Evolutionary conservation across 192 early-diverging fungal species (phyloP).

Genomic region (Linnemannia exigua): DNA sequence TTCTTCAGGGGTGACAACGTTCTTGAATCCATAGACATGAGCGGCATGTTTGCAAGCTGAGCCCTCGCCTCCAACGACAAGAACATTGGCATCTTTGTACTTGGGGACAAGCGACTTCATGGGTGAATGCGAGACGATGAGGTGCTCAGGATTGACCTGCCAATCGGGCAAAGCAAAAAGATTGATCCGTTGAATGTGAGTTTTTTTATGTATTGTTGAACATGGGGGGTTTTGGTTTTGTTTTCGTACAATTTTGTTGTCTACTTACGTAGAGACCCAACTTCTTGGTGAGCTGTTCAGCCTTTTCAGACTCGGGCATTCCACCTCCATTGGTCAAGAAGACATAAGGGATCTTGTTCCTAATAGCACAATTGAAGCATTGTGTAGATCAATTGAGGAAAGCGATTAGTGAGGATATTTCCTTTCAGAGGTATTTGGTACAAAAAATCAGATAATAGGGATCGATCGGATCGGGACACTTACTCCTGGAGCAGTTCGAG

Average conservation of each 20-base stretch:
- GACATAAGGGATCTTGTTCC: slow-evolving; percentile 78
- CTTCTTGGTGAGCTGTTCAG: slow-evolving; percentile 71
- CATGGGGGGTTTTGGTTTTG: too few relatives aligned
- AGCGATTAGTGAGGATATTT: neutral
- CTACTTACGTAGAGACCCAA: slow-evolving; percentile 64
- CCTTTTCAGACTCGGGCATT: slow-evolving; percentile 79
- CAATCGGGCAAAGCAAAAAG: neutral
- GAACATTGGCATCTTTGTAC: slow-evolving; percentile 74
- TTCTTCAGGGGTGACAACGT: slow-evolving; percentile 71
- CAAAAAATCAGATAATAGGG: neutral
- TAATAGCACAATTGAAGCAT: neutral
- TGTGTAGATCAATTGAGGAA: neutral
- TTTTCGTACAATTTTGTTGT: neutral
- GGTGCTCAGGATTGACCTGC: slow-evolving; percentile 70
- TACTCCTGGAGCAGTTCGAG: slow-evolving; percentile 76
- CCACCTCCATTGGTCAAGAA: slow-evolving; percentile 94
- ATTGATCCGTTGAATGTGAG: too few relatives aligned
- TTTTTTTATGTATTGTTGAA: too few relatives aligned
- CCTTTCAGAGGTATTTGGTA: neutral
- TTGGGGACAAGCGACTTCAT: slow-evolving; percentile 76
- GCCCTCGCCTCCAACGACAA: slow-evolving; percentile 82
- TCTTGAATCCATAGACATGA: slow-evolving; percentile 71
- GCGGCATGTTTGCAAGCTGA: slow-evolving; percentile 74
- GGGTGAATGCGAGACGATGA: slow-evolving; percentile 91
- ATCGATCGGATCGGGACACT: slow-evolving; percentile 27